phyloP scores from a whole-genome alignment of 768 basidiomycete genomes.

The Boletus pseudo-olivaceus region DNA sequence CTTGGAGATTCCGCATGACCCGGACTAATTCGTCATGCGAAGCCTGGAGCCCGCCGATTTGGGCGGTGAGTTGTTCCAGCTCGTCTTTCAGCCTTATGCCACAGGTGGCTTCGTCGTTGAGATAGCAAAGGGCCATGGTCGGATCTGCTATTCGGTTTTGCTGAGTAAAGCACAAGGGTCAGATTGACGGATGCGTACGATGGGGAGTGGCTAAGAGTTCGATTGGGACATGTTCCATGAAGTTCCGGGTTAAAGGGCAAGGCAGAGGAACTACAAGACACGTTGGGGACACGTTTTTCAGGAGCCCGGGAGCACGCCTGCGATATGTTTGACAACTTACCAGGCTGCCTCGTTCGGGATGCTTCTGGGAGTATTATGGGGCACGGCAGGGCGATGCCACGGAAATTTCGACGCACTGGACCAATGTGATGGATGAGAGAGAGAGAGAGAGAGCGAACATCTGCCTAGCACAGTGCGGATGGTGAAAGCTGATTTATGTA shows the following conservation, averaged over 20 bases:
- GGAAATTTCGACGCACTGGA: constrained; percentile 20
- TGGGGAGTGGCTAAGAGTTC: constrained; percentile 19
- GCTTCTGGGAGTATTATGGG: constrained; percentile 7
- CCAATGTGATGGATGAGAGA: constrained; percentile 6
- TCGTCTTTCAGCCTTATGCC: constrained; percentile 17
- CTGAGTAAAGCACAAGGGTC: constrained; percentile 2
- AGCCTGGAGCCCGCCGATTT: constrained; percentile 26
- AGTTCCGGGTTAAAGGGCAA: constrained; percentile 27
- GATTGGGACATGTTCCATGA: constrained; percentile 19
- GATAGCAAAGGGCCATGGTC: constrained; percentile 26
- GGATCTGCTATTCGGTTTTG: constrained; percentile 3
- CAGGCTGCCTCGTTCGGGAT: constrained; percentile 18
- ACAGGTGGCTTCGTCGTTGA: constrained; percentile 14
- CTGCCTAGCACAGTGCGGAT: constrained; percentile 1
- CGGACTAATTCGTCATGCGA: constrained; percentile 28
- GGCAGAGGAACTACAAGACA: constrained; percentile 16
- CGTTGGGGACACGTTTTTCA: constrained; percentile 31
- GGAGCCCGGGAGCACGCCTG: constrained; percentile 11
- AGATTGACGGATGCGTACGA: constrained; percentile 15
- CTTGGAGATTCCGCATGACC: constrained; percentile 26
- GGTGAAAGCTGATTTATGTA: constrained; percentile 9
- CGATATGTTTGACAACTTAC: constrained; percentile 20
- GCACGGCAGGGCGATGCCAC: constrained; percentile 10
- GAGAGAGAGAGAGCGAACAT: background rate
- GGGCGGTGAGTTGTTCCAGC: constrained; percentile 23